Evolutionary conservation across 2,329 filamentous ascomycete genomes (phyloP).

Genomic region (Intubia oerlemansii): DNA sequence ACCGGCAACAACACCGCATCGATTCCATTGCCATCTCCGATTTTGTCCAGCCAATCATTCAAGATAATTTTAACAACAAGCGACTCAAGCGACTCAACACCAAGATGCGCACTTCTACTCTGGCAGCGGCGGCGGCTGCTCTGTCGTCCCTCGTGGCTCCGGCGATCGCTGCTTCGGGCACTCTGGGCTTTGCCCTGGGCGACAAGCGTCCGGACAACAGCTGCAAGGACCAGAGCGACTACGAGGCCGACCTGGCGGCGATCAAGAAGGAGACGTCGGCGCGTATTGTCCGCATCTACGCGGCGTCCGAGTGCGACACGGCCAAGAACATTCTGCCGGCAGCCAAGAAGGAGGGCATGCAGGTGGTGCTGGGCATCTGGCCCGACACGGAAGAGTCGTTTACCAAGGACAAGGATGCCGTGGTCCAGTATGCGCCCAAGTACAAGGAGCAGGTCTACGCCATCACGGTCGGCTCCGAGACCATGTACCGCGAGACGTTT

Average conservation of each 20-base stretch:
- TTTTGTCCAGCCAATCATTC: no score
- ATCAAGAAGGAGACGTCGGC: constrained; percentile 1
- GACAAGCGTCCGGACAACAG: constrained; percentile 4
- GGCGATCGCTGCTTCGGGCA: constrained; percentile 1
- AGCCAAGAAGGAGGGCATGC: constrained; percentile 1
- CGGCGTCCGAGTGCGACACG: constrained; percentile 4
- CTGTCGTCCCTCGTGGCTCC: constrained; percentile 1
- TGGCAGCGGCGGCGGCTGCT: no score
- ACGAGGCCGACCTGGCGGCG: constrained; percentile 3
- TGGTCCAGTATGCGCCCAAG: constrained; percentile 1
- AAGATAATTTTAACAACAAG: no score
- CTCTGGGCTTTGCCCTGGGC: constrained; percentile 4
- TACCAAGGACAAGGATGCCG: constrained; percentile 4
- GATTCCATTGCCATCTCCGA: no score
- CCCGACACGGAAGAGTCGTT: constrained; percentile 3
- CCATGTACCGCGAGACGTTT: constrained; percentile 5
- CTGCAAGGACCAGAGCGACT: constrained; percentile 5
- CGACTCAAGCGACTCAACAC: no score
- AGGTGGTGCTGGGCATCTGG: constrained; percentile 5
- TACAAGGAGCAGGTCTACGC: constrained; percentile 6
- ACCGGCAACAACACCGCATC: no score
- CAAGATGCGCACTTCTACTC: constrained; percentile 3
- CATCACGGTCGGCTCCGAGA: constrained; percentile 5
- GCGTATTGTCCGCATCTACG: constrained; percentile 3
- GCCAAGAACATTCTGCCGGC: constrained; percentile 4